Evolutionary conservation across 2,329 filamentous ascomycete genomes (phyloP).

Genomic region (Paracamarosporium sp.): DNA sequence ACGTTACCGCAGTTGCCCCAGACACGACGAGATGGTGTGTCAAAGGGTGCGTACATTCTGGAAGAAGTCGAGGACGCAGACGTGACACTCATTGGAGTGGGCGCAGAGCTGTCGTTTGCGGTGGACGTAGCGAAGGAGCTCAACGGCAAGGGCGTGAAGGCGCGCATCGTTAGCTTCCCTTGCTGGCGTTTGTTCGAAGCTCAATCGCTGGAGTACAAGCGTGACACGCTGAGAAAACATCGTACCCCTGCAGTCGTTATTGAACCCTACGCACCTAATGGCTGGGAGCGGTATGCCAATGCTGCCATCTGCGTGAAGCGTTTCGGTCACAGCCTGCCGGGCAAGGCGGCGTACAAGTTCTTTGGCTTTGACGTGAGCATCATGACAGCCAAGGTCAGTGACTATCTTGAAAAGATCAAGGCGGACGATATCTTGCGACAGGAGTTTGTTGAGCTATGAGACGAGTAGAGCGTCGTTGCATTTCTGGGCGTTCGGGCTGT

Average conservation of each 20-base stretch:
- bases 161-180: slow-evolving; percentile 59
- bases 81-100: slow-evolving; percentile 58
- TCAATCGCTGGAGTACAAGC: slow-evolving; percentile 55
- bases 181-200: slow-evolving; percentile 59
- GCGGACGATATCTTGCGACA: slow-evolving; percentile 41
- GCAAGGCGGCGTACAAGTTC: slow-evolving; percentile 61
- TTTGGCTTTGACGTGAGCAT: slow-evolving; percentile 61
- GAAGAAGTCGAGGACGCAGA: slow-evolving; percentile 52
- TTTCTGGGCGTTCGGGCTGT: slow-evolving; percentile 3
- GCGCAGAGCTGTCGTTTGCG: slow-evolving; percentile 58
- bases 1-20: slow-evolving; percentile 49
- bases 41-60: slow-evolving; percentile 56
- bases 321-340: slow-evolving; percentile 64
- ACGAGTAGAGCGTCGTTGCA: not conserved
- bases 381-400: slow-evolving; percentile 51
- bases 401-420: slow-evolving; percentile 45
- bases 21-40: slow-evolving; percentile 50
- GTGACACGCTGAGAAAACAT: slow-evolving; percentile 53
- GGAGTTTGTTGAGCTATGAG: slow-evolving; percentile 42
- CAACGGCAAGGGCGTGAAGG: slow-evolving; percentile 48
- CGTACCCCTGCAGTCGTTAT: slow-evolving; percentile 61
- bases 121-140: slow-evolving; percentile 52
- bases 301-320: slow-evolving; percentile 61
- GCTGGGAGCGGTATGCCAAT: slow-evolving; percentile 68
- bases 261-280: slow-evolving; percentile 64